Base-by-base conservation (phyloP, 225 moss, liverwort and hornwort genomes). In the Rhytidiadelphus loreus region DNA sequence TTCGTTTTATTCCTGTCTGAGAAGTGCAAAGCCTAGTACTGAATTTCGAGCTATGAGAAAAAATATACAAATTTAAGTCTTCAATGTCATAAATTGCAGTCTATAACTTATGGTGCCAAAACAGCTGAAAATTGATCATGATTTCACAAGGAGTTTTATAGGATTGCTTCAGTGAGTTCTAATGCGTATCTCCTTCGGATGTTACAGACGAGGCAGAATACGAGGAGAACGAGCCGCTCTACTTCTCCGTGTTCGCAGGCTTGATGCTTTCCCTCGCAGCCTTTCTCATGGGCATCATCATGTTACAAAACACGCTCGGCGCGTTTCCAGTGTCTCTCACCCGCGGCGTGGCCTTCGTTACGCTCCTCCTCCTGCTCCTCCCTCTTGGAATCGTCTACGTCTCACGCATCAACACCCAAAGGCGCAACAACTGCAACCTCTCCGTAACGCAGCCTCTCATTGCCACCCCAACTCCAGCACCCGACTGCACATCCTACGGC, bases 231-330 rank as follows among this genome's bases (percentile, higher is more conserved):
- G 94, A 94, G 84, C 73, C 90, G 39, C 84, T 90, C 18, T 91
- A 86, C 62, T 88, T 94, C 16, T 86, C 78, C 2, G 83, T 92
- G 15, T 87, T 94, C 56, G 91, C 91, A 10, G 89, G 87, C 61
- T 71, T 86, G 62, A 91, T 89, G 87, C 89, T 94, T 21, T 55
- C 88, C 33, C 90, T 94, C 32, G 93, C 94, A 22, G 91, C 91
- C 25, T 94, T 91, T 60, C 91, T 94, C 22, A 13, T 94, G 81
- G 83, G 89, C 57, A 82, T 88, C 35, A 93, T 90, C 80, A 83
- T 37, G 83, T 24, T 92, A 24, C 90, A 90, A 24, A 90, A 92
- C 22, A 75, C 87, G 13, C 29, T 88, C 39, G 78, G 89, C 10
- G 63, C 23, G 23, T 90, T 92, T 37, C 86, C 92, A 11, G 61